Percentiles rank a stretch among this genome's conserved stretches.
Conservation (phyloP, 1,284 basidiomycete genomes). For the Ganoderma sp. region DNA sequence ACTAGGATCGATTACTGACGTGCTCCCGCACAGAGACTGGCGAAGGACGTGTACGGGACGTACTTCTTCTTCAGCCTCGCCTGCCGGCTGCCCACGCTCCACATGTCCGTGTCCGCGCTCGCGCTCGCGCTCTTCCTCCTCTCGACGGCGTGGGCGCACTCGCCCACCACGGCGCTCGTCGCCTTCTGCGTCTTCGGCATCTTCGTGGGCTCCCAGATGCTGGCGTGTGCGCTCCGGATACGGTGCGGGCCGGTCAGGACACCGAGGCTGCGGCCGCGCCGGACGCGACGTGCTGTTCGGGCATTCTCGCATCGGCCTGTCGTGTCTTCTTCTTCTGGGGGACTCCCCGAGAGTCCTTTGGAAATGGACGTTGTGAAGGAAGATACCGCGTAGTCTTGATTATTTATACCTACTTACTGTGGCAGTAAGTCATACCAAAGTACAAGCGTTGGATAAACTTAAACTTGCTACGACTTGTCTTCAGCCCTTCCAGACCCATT, state of each 20-base stretch:
- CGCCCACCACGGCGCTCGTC: conserved; percentile 63
- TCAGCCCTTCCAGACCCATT: too few species aligned
- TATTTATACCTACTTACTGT: not conserved
- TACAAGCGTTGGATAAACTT: too few species aligned
- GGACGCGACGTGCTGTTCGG: not conserved
- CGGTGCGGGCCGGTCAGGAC: not conserved
- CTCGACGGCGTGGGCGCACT: conserved; percentile 66
- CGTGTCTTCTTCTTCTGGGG: not conserved
- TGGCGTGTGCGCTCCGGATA: conserved; percentile 51
- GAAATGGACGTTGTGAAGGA: not conserved
- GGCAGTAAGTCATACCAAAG: too few species aligned
- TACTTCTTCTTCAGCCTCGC: conserved; percentile 72
- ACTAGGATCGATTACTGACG: not conserved
- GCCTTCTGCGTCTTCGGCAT: conserved; percentile 61
- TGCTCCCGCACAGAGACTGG: conserved; percentile 47
- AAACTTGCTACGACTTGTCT: too few species aligned
- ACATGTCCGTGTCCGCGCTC: conserved; percentile 57
- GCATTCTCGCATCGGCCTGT: not conserved
- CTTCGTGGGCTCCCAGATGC: conserved; percentile 65
- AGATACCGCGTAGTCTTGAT: not conserved
- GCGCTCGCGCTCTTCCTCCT: conserved; percentile 64
- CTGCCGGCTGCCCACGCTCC: conserved; percentile 63
- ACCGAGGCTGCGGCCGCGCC: not conserved
- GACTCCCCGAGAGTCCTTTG: not conserved
- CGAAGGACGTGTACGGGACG: conserved; percentile 60